These are phyloP conservation scores for Nitzschia inconspicua DNA, from an alignment of 108 stramenopile species.

Conservation along the genomic window DNA sequence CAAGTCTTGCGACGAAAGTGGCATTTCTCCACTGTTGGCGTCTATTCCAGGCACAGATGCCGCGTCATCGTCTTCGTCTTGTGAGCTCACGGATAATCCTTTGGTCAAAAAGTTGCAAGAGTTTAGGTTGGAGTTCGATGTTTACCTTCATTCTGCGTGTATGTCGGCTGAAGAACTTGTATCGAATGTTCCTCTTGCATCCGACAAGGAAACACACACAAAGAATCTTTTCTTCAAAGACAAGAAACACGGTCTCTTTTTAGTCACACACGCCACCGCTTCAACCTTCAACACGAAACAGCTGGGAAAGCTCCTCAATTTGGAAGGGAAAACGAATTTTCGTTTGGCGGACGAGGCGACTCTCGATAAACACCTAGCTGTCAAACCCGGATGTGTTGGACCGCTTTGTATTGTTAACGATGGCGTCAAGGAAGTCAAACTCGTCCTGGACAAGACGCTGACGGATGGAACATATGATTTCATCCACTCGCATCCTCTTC, in stretches of 20 bases:
- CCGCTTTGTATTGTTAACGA: constrained; percentile 71
- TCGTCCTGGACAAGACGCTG: constrained; percentile 82
- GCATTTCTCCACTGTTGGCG: not conserved
- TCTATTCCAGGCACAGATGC: not conserved
- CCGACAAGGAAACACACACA: constrained; percentile 69
- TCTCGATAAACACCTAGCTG: constrained; percentile 64
- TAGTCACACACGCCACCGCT: constrained; percentile 53
- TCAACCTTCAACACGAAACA: constrained; percentile 79
- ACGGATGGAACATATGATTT: constrained; percentile 22
- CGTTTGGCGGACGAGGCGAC: constrained; percentile 78
- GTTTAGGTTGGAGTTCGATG: constrained; percentile 45
- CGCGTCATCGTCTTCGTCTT: not conserved
- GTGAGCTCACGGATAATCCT: constrained; percentile 54
- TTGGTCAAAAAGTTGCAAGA: constrained; percentile 56
- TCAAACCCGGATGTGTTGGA: constrained; percentile 83
- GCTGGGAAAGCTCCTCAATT: constrained; percentile 72
- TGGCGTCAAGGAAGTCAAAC: constrained; percentile 51
- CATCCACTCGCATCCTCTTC: constrained; percentile 87
- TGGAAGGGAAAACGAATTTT: constrained; percentile 88
- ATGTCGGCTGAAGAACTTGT: constrained; percentile 79
- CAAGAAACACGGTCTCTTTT: constrained; percentile 87
- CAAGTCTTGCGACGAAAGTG: not conserved
- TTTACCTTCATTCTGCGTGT: constrained; percentile 61
- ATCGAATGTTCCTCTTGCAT: constrained; percentile 60
- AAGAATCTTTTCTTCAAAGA: constrained; percentile 91